These are phyloP conservation scores for Trichoderma virens DNA, from an alignment of 495 filamentous ascomycete genomes.

Conservation along the genomic window DNA sequence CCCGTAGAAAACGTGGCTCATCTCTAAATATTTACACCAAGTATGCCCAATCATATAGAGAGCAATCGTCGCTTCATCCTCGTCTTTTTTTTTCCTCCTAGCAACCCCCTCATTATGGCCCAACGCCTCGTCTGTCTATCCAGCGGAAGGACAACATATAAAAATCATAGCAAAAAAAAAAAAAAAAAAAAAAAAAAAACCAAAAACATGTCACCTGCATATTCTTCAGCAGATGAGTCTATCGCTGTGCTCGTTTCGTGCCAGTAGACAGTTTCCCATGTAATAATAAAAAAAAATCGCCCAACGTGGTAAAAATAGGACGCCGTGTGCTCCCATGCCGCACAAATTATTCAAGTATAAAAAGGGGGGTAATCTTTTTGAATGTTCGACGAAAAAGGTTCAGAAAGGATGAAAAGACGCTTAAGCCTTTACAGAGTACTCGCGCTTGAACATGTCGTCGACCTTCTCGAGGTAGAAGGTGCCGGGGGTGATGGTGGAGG, in stretches of 20 bases:
- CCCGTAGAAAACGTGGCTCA: neutral
- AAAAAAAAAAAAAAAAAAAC: neutral
- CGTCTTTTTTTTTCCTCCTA: neutral
- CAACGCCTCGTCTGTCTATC: neutral
- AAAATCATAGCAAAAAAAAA: too few relatives aligned
- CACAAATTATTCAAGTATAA: neutral
- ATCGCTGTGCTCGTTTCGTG: conserved; percentile 3
- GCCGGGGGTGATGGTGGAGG: conserved; percentile 67
- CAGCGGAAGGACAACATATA: too few relatives aligned
- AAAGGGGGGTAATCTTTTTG: neutral
- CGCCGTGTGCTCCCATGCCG: conserved; percentile 6
- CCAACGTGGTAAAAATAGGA: neutral
- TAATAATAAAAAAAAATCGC: neutral
- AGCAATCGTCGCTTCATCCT: neutral
- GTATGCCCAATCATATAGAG: neutral
- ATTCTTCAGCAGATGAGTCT: neutral
- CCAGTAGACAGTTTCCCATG: neutral
- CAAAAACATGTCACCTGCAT: neutral
- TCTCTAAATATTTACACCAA: neutral
- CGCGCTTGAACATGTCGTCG: conserved; percentile 92
- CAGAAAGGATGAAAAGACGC: neutral
- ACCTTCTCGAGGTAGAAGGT: conserved; percentile 87
- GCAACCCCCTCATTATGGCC: neutral
- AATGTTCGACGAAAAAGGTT: neutral
- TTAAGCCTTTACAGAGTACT: conserved; percentile 83